Conservation (phyloP, 2,329 filamentous ascomycete species). For the Fusarium keratoplasticum region DNA sequence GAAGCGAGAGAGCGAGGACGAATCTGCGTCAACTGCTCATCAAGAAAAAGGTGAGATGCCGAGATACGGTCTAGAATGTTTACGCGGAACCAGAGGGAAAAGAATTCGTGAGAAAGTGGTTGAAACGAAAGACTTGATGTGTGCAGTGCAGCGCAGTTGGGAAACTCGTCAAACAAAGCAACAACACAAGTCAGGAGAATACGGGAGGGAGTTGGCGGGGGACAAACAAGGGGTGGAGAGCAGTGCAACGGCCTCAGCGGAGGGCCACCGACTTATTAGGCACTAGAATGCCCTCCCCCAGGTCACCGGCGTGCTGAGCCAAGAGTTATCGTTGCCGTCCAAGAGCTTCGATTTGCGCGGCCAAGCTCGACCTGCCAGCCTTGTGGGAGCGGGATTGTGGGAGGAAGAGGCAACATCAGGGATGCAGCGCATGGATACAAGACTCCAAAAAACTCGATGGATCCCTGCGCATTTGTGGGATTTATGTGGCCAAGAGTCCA, state of each 20-base stretch:
- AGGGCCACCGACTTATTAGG: conserved; percentile 18
- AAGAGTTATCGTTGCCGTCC: conserved; percentile 18
- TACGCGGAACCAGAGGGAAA: neutral
- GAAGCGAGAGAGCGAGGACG: neutral
- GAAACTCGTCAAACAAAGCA: conserved; percentile 4
- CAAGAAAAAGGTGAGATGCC: conserved; percentile 2
- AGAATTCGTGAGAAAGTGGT: neutral
- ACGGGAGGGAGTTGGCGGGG: neutral
- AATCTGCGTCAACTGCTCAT: neutral
- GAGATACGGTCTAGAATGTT: neutral
- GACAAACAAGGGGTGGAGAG: conserved; percentile 1
- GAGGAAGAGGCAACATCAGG: conserved; percentile 14
- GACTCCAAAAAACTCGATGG: neutral
- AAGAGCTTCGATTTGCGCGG: conserved; percentile 23
- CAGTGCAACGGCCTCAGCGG: conserved; percentile 2
- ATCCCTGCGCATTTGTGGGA: conserved; percentile 17
- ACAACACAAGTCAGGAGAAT: conserved; percentile 1
- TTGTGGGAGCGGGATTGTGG: conserved; percentile 20
- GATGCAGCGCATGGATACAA: neutral
- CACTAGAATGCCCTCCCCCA: neutral
- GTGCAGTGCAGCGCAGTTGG: neutral
- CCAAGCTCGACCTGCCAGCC: conserved; percentile 22
- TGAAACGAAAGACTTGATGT: neutral
- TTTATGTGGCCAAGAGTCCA: conserved; percentile 20
- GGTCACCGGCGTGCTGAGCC: neutral